Conservation (phyloP, 1,139 yeast genomes). For the Maudiozyma humilis region DNA sequence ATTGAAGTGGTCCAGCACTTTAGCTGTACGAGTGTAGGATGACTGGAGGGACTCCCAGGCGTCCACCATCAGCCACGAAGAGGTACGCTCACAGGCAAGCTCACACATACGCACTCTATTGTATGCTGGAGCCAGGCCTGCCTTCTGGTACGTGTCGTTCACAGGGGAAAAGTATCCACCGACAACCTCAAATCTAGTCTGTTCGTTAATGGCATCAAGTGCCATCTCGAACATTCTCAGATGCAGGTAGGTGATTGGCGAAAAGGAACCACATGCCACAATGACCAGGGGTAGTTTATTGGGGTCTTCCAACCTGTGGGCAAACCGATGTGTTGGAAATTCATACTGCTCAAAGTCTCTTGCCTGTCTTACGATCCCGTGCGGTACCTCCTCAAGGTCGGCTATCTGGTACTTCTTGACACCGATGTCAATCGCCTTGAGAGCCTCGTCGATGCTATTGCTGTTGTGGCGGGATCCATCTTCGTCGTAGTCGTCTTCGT, state of each 20-base stretch:
- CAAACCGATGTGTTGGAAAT: constrained; percentile 82
- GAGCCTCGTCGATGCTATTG: constrained; percentile 10
- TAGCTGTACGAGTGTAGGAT: constrained; percentile 85
- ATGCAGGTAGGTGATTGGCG: constrained; percentile 91
- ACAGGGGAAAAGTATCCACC: constrained; percentile 99
- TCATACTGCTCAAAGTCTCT: constrained; percentile 53
- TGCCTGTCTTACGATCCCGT: constrained; percentile 85
- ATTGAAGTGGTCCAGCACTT: constrained; percentile 92
- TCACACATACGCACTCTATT: constrained; percentile 98
- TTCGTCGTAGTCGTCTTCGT: constrained; percentile 2
- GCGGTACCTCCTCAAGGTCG: constrained; percentile 93
- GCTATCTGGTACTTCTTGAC: constrained; percentile 71
- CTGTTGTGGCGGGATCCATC: not conserved
- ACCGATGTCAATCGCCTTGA: constrained; percentile 17
- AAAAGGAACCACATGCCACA: constrained; percentile 95
- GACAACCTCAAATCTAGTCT: constrained; percentile 85
- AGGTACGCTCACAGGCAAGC: constrained; percentile 92
- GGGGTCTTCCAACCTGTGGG: constrained; percentile 61
- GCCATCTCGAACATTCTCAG: constrained; percentile 98
- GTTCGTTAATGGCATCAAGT: constrained; percentile 84
- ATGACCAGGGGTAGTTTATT: constrained; percentile 82
- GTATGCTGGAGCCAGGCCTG: constrained; percentile 79
- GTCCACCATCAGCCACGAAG: constrained; percentile 97
- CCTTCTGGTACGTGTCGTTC: constrained; percentile 84
- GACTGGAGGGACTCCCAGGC: constrained; percentile 98